Percentiles rank a stretch among this genome's conserved stretches.
Conservation (phyloP, 306 rosid species). For the Arachis stenosperma region DNA sequence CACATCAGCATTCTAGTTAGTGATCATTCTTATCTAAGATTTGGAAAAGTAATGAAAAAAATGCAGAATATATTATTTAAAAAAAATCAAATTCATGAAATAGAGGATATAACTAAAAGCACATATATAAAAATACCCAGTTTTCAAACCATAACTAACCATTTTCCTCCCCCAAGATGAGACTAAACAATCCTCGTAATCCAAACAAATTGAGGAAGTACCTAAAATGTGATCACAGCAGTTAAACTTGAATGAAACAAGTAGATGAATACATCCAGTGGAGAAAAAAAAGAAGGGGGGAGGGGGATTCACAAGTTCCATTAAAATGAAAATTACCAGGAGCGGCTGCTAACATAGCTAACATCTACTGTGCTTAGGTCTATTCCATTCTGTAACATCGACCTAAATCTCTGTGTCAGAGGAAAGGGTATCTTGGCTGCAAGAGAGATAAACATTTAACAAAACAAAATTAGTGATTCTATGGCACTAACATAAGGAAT, state of each 20-base stretch:
- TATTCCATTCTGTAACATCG: constrained; percentile 97
- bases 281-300: not conserved
- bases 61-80: not conserved
- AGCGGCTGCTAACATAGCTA: constrained; percentile 99
- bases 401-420: constrained; percentile 92
- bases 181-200: constrained; percentile 95
- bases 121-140: not conserved
- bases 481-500: constrained; percentile 13
- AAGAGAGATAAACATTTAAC: constrained; percentile 32
- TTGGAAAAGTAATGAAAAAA: not conserved
- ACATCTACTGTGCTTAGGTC: constrained; percentile 99
- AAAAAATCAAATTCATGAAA: constrained; percentile 20
- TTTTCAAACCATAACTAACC: constrained; percentile 58
- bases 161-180: constrained; percentile 98
- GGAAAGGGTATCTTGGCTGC: constrained; percentile 99
- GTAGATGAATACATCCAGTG: not conserved
- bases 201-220: constrained; percentile 97
- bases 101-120: not conserved
- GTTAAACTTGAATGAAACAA: constrained; percentile 23
- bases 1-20: constrained; percentile 30
- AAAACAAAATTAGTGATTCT: constrained; percentile 29
- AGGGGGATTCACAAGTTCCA: not conserved
- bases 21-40: constrained; percentile 18
- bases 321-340: constrained; percentile 66
- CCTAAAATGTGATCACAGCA: constrained; percentile 57